Evolutionary conservation across 1,284 basidiomycete species (phyloP).

Genomic region (Naganishia sp.): DNA sequence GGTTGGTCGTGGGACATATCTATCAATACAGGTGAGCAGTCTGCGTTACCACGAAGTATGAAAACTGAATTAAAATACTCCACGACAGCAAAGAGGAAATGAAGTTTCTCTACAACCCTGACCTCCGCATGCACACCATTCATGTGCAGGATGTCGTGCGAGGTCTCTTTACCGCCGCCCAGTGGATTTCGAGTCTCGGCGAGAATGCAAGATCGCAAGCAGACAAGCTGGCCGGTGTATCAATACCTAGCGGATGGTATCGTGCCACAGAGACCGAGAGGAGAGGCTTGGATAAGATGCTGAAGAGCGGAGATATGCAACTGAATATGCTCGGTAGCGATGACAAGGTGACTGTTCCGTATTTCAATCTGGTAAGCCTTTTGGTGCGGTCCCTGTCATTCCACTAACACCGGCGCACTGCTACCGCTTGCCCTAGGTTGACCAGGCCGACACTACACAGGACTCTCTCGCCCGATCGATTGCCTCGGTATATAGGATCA

Average conservation of each 20-base stretch:
- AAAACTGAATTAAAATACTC: not conserved
- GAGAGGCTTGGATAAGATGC: conserved; percentile 60
- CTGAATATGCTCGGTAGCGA: conserved; percentile 43
- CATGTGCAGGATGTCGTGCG: conserved; percentile 77
- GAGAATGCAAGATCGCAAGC: conserved; percentile 57
- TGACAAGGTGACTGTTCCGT: conserved; percentile 64
- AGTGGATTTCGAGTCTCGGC: conserved; percentile 68
- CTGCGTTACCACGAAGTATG: not conserved
- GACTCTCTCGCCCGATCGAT: conserved; percentile 71
- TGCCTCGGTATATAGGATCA: conserved; percentile 75
- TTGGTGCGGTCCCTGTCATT: not conserved
- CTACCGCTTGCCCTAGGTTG: conserved; percentile 59
- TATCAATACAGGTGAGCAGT: conserved; percentile 66
- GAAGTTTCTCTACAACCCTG: conserved; percentile 77
- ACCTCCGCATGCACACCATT: conserved; percentile 74
- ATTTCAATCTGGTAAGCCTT: conserved; percentile 73
- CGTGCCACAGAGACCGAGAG: conserved; percentile 70
- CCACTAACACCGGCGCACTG: not conserved
- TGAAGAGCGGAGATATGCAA: conserved; percentile 13
- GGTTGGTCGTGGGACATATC: conserved; percentile 73
- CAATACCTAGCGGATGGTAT: conserved; percentile 54
- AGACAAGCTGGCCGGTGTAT: conserved; percentile 46
- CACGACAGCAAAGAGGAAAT: conserved; percentile 67
- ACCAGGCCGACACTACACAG: conserved; percentile 75
- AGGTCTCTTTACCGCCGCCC: conserved; percentile 70